Conservation (phyloP, 2,329 filamentous ascomycete genomes). For the Claviceps fusiformis region DNA sequence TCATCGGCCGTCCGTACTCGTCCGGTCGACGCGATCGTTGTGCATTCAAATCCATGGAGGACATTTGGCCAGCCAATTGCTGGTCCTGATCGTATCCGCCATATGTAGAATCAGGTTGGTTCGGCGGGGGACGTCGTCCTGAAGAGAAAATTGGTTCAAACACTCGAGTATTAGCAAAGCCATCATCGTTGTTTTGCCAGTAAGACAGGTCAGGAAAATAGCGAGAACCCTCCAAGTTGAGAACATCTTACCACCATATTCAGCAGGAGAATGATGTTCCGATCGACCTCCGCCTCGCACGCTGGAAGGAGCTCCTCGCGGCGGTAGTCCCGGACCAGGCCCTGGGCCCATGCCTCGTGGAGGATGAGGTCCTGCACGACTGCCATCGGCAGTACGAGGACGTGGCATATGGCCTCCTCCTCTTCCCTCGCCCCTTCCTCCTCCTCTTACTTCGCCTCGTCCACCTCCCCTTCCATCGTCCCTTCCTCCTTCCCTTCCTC, state of each 20-base stretch:
- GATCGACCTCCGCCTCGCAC: conserved; percentile 1
- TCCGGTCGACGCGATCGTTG: conserved; percentile 13
- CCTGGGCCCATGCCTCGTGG: conserved; percentile 19
- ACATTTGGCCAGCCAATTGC: conserved; percentile 21
- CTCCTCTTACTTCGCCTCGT: conserved; percentile 21
- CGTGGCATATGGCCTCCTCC: conserved; percentile 26
- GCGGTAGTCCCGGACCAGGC: conserved; percentile 15
- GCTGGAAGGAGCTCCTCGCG: neutral
- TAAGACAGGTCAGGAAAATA: neutral
- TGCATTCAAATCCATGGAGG: conserved; percentile 21
- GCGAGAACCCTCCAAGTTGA: neutral
- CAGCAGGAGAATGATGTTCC: conserved; percentile 2
- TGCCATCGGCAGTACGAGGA: conserved; percentile 24
- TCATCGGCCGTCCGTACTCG: conserved; percentile 14
- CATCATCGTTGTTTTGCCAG: neutral
- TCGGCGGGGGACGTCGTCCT: conserved; percentile 10
- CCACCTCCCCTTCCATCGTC: neutral
- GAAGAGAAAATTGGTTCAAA: conserved; percentile 7
- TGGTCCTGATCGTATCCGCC: conserved; percentile 15
- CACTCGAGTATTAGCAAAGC: neutral
- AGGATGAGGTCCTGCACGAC: conserved; percentile 24
- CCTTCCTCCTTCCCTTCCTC: conserved; percentile 21
- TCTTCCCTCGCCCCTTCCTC: neutral
- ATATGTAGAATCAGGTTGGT: conserved; percentile 9
- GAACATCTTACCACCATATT: conserved; percentile 4